Base-by-base conservation (phyloP, 2,329 filamentous ascomycete species). In the Aspergillus latus region DNA sequence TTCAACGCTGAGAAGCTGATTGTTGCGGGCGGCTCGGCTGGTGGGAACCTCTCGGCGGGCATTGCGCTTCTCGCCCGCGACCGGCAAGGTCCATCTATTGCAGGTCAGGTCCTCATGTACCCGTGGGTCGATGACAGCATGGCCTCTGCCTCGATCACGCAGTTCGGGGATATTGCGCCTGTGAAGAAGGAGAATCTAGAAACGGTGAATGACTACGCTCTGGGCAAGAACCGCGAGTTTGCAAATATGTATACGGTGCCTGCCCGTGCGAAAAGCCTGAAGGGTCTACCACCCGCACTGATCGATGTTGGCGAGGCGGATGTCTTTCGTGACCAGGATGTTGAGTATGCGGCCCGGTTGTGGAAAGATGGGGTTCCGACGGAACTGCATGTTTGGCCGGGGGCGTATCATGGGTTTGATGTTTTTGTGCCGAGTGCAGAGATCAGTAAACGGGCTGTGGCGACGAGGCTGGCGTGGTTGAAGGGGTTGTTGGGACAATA, bases 1-100 rank as follows among this genome's bases (percentile, higher is more conserved):
- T 77, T 88, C 52, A 84, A 88, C 63, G 77, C 78, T 1, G 69
- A 77, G 45, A 77, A 77, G 44, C 77, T 89, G 47, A 77, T 84
- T 9, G 74, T 87, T 6, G 84, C 81, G 1, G 87, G 87, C 13
- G 88, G 88, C 68, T 87, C 84, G 2, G 84, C 84, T 1, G 85
- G 85, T 32, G 86, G 74, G 5, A 76, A 76, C 51, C 72, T 78
- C 52, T 73, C 74, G 0, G 61, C 62, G 2, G 63, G 63, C 2
- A 54, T 63, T 8, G 51, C 56, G 4, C 40, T 66, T 0, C 53
- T 64, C 15, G 61, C 63, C 5, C 61, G 62, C 10, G 63, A 65
- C 36, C 48, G 56, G 1, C 10, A 28, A 1, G 57, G 56, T 1
- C 63, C 63, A 2, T 30, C 49, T 13, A 52, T 66, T 13, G 32